These are phyloP conservation scores for Moniliophthora roreri DNA, from an alignment of 1,284 basidiomycete genomes.

Conservation along the genomic window DNA sequence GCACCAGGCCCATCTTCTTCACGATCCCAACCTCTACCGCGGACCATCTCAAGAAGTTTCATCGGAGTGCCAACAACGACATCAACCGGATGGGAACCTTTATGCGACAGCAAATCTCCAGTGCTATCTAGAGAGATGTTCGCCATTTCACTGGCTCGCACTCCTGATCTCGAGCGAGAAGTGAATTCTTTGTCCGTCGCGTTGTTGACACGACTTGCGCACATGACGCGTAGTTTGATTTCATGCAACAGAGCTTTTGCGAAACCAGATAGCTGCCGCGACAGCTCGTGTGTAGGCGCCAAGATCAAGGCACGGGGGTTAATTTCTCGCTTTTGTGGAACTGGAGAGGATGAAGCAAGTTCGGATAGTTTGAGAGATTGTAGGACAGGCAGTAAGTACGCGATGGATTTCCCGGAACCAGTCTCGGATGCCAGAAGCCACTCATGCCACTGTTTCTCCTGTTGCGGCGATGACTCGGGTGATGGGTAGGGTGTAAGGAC, in stretches of 20 bases:
- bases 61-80: conserved; percentile 78
- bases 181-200: conserved; percentile 20
- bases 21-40: conserved; percentile 67
- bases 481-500: conserved; percentile 38
- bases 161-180: conserved; percentile 23
- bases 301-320: conserved; percentile 79
- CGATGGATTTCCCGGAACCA: conserved; percentile 89
- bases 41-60: conserved; percentile 71
- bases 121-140: conserved; percentile 11
- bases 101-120: background rate
- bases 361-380: conserved; percentile 74
- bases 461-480: conserved; percentile 2
- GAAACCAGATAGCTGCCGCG: conserved; percentile 72
- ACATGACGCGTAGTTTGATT: conserved; percentile 73
- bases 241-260: conserved; percentile 76
- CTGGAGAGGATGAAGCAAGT: conserved; percentile 14
- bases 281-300: conserved; percentile 86
- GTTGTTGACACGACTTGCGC: conserved; percentile 63
- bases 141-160: conserved; percentile 21
- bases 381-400: conserved; percentile 82
- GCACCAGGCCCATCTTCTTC: conserved; percentile 24
- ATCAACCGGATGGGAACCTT: conserved; percentile 50
- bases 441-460: conserved; percentile 41
- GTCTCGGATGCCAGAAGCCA: conserved; percentile 84
- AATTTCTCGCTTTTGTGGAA: conserved; percentile 1